phyloP scores from a whole-genome alignment of 345 rosid genomes.

The Hirschfeldia incana region DNA sequence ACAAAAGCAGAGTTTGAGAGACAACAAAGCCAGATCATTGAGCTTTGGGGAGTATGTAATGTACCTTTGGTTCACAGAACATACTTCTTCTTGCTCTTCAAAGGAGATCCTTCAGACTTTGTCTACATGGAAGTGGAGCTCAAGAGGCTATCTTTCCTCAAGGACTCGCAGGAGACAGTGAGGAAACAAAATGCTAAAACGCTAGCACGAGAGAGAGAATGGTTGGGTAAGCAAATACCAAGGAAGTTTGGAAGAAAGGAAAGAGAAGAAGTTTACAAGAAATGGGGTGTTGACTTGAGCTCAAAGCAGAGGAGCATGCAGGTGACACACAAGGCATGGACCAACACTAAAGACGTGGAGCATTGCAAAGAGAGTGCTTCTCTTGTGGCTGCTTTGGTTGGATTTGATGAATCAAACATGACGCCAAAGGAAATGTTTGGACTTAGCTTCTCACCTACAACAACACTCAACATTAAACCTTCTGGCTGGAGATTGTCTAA shows the following conservation, averaged over 20 bases:
- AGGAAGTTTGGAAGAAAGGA: constrained; percentile 53
- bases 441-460: constrained; percentile 51
- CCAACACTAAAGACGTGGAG: constrained; percentile 45
- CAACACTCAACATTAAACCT: constrained; percentile 39
- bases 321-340: constrained; percentile 53
- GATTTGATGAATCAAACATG: constrained; percentile 51
- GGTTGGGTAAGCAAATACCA: constrained; percentile 56
- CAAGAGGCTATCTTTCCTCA: constrained; percentile 66
- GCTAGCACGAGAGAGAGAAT: constrained; percentile 60
- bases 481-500: constrained; percentile 56
- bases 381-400: constrained; percentile 60
- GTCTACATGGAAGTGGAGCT: constrained; percentile 81
- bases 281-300: constrained; percentile 57
- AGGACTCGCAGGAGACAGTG: constrained; percentile 33
- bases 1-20: constrained; percentile 50
- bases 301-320: constrained; percentile 73
- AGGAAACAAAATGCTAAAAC: constrained; percentile 44
- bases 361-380: constrained; percentile 62
- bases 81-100: constrained; percentile 73
- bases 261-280: constrained; percentile 53
- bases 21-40: constrained; percentile 58
- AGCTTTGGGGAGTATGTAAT: constrained; percentile 63
- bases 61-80: constrained; percentile 77
- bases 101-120: constrained; percentile 75
- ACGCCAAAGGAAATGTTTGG: constrained; percentile 76